Percentiles rank a stretch among this genome's conserved stretches.
These are phyloP conservation scores for Castanospermum australe DNA, from an alignment of 306 rosid genomes.

Conservation along the genomic window DNA sequence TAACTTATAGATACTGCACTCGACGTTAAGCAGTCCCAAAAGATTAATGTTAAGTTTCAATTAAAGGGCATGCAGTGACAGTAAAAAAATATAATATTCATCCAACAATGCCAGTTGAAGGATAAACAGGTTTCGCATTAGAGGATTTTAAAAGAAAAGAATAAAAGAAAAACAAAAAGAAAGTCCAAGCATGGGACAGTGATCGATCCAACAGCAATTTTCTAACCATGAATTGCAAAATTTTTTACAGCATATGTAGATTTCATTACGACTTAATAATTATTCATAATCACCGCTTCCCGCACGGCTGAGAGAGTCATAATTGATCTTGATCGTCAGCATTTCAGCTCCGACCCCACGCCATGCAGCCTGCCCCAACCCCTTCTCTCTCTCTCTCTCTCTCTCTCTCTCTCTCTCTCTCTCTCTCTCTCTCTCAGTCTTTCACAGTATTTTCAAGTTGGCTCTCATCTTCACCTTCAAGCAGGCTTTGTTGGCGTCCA, in stretches of 20 bases:
- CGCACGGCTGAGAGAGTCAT: slow-evolving; percentile 35
- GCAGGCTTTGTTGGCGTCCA: background rate
- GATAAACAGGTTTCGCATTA: background rate
- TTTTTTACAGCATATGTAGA: slow-evolving; percentile 36
- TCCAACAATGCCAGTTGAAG: background rate
- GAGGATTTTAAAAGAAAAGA: background rate
- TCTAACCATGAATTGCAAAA: slow-evolving; percentile 7
- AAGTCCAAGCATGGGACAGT: background rate
- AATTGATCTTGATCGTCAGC: slow-evolving; percentile 27
- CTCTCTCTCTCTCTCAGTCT: background rate
- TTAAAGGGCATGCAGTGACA: background rate
- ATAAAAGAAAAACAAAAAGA: background rate
- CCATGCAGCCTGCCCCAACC: slow-evolving; percentile 33
- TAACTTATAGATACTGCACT: too few relatives aligned
- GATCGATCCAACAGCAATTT: background rate
- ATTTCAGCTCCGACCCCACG: slow-evolving; percentile 41
- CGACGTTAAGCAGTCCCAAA: too few relatives aligned
- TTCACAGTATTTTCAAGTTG: background rate
- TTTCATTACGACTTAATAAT: slow-evolving; percentile 48
- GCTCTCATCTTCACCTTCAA: background rate
- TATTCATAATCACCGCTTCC: slow-evolving; percentile 26
- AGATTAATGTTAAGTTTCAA: too few relatives aligned
- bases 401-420: background rate
- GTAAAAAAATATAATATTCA: background rate
- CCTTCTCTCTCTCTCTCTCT: background rate